A percentile compares a stretch with the other conserved stretches of the same genome.
Conservation (phyloP, 345 rosid genomes). For the Atalantia buxifolia region DNA sequence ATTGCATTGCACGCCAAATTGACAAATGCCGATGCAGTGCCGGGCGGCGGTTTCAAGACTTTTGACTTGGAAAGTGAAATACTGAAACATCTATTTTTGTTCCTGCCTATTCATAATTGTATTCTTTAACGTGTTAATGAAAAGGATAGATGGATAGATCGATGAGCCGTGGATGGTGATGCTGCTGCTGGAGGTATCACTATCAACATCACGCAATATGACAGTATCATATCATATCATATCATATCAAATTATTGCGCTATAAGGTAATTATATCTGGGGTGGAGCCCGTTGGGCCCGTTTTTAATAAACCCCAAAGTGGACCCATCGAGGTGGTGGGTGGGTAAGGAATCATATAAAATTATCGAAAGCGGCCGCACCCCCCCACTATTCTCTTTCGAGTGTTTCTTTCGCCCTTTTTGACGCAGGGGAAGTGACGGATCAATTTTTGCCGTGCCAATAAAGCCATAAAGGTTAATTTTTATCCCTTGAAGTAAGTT, state of each 20-base stretch:
- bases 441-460: neutral
- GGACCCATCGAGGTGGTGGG: conserved; percentile 18
- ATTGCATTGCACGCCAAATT: neutral
- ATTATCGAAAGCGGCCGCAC: conserved; percentile 15
- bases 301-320: neutral
- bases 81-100: conserved; percentile 7
- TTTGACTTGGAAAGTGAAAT: conserved; percentile 18
- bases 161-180: neutral
- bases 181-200: neutral
- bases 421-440: too few species aligned
- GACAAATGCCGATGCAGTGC: neutral
- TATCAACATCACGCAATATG: neutral
- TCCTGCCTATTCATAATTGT: neutral
- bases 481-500: neutral
- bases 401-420: too few species aligned
- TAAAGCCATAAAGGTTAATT: neutral
- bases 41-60: neutral
- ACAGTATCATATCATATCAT: conserved; percentile 9
- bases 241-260: conserved; percentile 27
- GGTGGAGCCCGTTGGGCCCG: conserved; percentile 25
- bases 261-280: conserved; percentile 16
- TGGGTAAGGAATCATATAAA: conserved; percentile 24
- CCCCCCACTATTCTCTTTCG: neutral
- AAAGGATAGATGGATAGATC: neutral
- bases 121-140: neutral